Evolutionary conservation across 768 basidiomycete species (phyloP).

Genomic region (Tricholoma sp.): DNA sequence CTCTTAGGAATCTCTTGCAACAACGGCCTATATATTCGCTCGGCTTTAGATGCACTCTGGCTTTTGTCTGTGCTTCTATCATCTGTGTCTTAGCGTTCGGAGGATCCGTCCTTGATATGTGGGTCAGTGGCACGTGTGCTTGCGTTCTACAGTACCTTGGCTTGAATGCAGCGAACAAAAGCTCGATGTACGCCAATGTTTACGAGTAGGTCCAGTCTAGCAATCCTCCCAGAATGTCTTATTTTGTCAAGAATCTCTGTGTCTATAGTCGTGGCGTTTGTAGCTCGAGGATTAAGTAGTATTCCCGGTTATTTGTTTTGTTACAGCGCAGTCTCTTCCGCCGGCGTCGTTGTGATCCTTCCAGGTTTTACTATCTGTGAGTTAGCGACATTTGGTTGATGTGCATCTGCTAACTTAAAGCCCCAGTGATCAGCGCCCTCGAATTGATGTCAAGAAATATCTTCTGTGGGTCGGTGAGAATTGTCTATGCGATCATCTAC

Average conservation of each 20-base stretch:
- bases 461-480: constrained; percentile 75
- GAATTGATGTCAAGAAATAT: constrained; percentile 80
- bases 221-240: background rate
- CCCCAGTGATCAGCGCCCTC: constrained; percentile 66
- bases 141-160: constrained; percentile 75
- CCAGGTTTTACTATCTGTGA: constrained; percentile 81
- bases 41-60: constrained; percentile 62
- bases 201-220: constrained; percentile 71
- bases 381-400: constrained; percentile 21
- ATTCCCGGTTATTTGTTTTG: constrained; percentile 76
- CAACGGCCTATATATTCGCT: constrained; percentile 67
- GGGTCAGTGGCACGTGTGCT: constrained; percentile 68
- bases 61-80: constrained; percentile 73
- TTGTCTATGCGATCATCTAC: constrained; percentile 85
- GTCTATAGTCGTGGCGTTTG: constrained; percentile 79
- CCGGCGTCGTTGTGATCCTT: constrained; percentile 85
- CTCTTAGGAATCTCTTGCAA: constrained; percentile 58
- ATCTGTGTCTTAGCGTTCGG: constrained; percentile 84
- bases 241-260: constrained; percentile 61
- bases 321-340: constrained; percentile 86
- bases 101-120: constrained; percentile 78
- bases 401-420: background rate
- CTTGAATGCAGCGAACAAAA: constrained; percentile 77
- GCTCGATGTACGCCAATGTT: constrained; percentile 89
- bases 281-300: constrained; percentile 73